phyloP scores from a whole-genome alignment of 163 green algal species.

The Scenedesmus sp. region DNA sequence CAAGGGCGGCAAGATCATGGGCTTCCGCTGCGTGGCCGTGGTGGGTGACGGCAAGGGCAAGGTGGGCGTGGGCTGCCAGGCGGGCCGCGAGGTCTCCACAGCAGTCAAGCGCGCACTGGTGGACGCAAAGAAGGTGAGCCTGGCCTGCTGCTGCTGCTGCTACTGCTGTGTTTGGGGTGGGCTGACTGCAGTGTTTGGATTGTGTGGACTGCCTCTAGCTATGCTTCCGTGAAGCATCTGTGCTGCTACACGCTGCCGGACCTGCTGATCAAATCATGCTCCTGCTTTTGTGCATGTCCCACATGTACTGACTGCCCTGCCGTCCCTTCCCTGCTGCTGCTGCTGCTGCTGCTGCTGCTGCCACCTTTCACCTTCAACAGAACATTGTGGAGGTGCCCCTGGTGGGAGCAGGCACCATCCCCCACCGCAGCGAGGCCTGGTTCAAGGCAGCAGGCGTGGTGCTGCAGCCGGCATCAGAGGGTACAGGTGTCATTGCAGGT shows the following conservation, averaged over 20 bases:
- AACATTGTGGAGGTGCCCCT: constrained; percentile 71
- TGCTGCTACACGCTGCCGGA: not conserved
- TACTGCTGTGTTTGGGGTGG: not conserved
- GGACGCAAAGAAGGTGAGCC: constrained; percentile 80
- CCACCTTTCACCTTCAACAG: not conserved
- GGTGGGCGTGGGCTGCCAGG: constrained; percentile 90
- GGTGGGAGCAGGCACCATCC: constrained; percentile 77
- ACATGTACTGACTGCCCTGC: not conserved
- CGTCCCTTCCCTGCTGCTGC: not conserved
- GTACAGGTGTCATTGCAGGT: constrained; percentile 92
- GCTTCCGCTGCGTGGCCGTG: constrained; percentile 88
- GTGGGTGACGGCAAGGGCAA: constrained; percentile 91
- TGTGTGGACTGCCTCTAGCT: not conserved
- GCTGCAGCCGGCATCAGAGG: constrained; percentile 90
- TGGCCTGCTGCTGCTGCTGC: not conserved
- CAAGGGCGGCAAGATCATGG: constrained; percentile 97
- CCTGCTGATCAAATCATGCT: not conserved
- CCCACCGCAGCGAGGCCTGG: constrained; percentile 87
- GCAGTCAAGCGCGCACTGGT: constrained; percentile 80
- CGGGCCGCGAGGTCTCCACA: constrained; percentile 88
- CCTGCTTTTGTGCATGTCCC: not conserved
- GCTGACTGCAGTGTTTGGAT: not conserved
- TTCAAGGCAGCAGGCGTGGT: constrained; percentile 90
- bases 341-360: not conserved
- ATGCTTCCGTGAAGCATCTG: no score